Evolutionary conservation across 495 filamentous ascomycete species (phyloP).

Genomic region (Hypoxylon lenormandii): DNA sequence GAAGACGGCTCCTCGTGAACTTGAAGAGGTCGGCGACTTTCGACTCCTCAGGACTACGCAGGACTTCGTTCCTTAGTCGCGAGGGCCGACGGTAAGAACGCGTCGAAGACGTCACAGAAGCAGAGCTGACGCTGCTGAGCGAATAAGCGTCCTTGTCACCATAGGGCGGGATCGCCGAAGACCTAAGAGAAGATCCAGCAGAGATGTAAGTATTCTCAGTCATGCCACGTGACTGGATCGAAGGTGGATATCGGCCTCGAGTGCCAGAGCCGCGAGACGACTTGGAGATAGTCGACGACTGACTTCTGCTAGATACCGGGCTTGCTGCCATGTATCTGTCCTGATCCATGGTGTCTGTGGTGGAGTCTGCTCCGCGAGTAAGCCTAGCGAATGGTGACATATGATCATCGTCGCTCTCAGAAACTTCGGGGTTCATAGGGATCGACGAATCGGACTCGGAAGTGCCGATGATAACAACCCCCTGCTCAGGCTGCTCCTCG

Average conservation of each 20-base stretch:
- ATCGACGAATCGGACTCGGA: constrained; percentile 64
- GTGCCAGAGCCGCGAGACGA: constrained; percentile 63
- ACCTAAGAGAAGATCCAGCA: constrained; percentile 67
- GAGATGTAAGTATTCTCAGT: constrained; percentile 74
- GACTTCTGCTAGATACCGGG: constrained; percentile 72
- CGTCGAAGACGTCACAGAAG: constrained; percentile 73
- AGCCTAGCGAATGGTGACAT: constrained; percentile 76
- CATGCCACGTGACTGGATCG: constrained; percentile 62
- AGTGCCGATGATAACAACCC: constrained; percentile 52
- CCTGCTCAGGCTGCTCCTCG: constrained; percentile 69
- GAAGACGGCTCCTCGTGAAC: constrained; percentile 76
- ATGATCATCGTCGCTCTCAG: constrained; percentile 73
- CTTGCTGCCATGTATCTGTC: constrained; percentile 71
- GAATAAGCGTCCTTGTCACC: constrained; percentile 70
- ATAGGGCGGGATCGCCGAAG: constrained; percentile 53
- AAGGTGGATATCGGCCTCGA: constrained; percentile 57
- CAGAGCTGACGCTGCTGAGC: constrained; percentile 64
- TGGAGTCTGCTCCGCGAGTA: constrained; percentile 68
- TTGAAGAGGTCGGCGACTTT: constrained; percentile 74
- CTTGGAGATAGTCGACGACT: constrained; percentile 70
- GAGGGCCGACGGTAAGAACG: constrained; percentile 73
- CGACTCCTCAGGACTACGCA: constrained; percentile 70
- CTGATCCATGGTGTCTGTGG: constrained; percentile 64
- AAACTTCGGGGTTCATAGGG: constrained; percentile 67
- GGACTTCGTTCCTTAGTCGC: constrained; percentile 82